Base-by-base conservation (phyloP, 257 asterid species). In the Dorcoceras hygrometricum region DNA sequence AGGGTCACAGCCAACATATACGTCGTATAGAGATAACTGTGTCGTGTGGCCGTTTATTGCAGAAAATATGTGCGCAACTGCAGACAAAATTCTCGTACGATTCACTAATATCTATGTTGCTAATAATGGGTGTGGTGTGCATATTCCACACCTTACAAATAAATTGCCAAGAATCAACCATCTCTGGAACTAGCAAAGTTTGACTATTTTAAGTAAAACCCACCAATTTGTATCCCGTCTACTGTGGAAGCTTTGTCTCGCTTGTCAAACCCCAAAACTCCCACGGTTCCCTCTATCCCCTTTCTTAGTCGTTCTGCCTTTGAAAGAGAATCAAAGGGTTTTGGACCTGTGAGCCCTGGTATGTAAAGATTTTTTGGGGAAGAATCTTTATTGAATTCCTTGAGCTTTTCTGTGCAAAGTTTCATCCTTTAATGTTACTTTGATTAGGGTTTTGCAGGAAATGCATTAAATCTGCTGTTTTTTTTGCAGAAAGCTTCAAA, bases 101-200 rank as follows among this genome's bases (percentile, higher is more conserved):
- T 23, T 23, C 4, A 55, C 16, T 8, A 22, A 16, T 48, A 28
- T 1, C 14, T 24, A 19, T 22, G 27, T 63, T 25, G 69, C 65
- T 69, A 67, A 66, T 23, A 0, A 23, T 23, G 5, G 2, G 0
- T 10, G 6, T 4, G 1, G 7, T 24, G 1, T 12, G 19, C 2
- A 25, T 6, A 56, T 56, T 36, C 48, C n/a, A 3, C 3, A 56
- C 14, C 18, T 11, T 12, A 28, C 29, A 26, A 12, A 8, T 57
- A 12, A 5, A 25, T 27, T 34, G 58, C 66, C 54, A 55, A 23
- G 11, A 43, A 60, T 71, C 71, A 50, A 29, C 34, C 25, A 6
- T n/a, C 53, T 64, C 75, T 77, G 78, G 66, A 73, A 59, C 19
- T 73, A 73, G 75, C 73, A 77, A 46, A 36, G 62, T 34, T 14